phyloP scores from a whole-genome alignment of 768 basidiomycete genomes.

The Psilocybe subaeruginosa region DNA sequence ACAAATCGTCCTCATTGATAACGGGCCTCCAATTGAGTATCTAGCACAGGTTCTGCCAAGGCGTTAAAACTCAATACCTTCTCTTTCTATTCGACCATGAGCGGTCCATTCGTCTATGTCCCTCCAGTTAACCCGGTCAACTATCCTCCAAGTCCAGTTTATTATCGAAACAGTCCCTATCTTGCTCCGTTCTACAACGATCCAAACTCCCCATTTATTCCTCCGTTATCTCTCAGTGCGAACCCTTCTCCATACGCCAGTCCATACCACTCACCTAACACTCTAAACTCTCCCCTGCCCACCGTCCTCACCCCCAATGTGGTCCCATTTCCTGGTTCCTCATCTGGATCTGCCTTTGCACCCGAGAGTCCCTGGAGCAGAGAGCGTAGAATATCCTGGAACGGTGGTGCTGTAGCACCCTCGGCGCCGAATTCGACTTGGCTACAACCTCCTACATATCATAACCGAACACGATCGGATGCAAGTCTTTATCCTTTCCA shows the following conservation, averaged over 20 bases:
- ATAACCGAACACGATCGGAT: slow-evolving; percentile 19
- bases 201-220: slow-evolving; percentile 46
- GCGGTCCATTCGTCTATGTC: slow-evolving; percentile 43
- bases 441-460: slow-evolving; percentile 11
- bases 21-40: not conserved
- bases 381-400: slow-evolving; percentile 48
- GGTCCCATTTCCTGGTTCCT: slow-evolving; percentile 29
- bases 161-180: slow-evolving; percentile 34
- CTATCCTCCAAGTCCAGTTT: slow-evolving; percentile 19
- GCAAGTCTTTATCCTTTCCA: slow-evolving; percentile 13
- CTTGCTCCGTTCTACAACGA: slow-evolving; percentile 29
- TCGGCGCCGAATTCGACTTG: slow-evolving; percentile 9
- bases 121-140: slow-evolving; percentile 26
- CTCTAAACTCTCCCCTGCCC: slow-evolving; percentile 13
- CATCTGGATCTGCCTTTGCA: slow-evolving; percentile 23
- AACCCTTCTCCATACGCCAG: slow-evolving; percentile 35
- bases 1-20: too few species aligned
- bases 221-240: slow-evolving; percentile 32
- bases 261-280: slow-evolving; percentile 22
- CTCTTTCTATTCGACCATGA: slow-evolving; percentile 21
- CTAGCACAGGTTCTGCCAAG: not conserved
- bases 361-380: slow-evolving; percentile 19
- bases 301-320: slow-evolving; percentile 17
- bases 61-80: not conserved
- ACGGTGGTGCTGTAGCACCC: slow-evolving; percentile 24